phyloP scores from a whole-genome alignment of 495 filamentous ascomycete genomes.

The Podospora appendiculata region DNA sequence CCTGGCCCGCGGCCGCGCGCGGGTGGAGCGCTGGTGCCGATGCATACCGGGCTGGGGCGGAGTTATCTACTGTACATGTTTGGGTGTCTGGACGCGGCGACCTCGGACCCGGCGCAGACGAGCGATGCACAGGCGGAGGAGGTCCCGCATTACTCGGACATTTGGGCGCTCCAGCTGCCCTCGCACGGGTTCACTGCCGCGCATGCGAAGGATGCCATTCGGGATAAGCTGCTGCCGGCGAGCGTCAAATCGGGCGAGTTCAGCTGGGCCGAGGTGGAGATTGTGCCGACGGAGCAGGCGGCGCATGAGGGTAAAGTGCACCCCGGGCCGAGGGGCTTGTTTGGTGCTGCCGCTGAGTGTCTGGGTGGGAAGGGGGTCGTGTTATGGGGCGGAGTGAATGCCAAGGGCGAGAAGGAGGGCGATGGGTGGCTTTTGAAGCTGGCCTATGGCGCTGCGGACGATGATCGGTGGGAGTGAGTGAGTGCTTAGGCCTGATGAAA shows the following conservation, averaged over 20 bases:
- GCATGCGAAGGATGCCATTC: constrained; percentile 42
- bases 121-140: not conserved
- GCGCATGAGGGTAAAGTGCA: constrained; percentile 38
- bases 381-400: constrained; percentile 46
- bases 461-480: constrained; percentile 15
- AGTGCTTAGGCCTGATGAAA: not conserved
- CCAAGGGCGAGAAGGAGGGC: constrained; percentile 37
- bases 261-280: constrained; percentile 41
- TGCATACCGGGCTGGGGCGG: constrained; percentile 43
- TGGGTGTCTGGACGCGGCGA: constrained; percentile 11
- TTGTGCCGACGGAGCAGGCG: constrained; percentile 34
- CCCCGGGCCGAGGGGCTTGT: constrained; percentile 41
- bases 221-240: constrained; percentile 23
- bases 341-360: constrained; percentile 33
- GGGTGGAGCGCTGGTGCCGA: constrained; percentile 35
- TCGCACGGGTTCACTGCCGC: constrained; percentile 35
- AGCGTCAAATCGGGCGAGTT: constrained; percentile 23
- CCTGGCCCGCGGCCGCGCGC: constrained; percentile 37
- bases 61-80: constrained; percentile 47
- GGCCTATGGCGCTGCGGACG: constrained; percentile 23
- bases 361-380: constrained; percentile 35
- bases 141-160: constrained; percentile 28
- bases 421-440: constrained; percentile 43
- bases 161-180: constrained; percentile 46
- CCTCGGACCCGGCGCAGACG: too few relatives aligned